Evolutionary conservation across 2,329 filamentous ascomycete species (phyloP), one percentile per base, ranked within the genome.

Genomic region (Colletotrichum shisoi): DNA sequence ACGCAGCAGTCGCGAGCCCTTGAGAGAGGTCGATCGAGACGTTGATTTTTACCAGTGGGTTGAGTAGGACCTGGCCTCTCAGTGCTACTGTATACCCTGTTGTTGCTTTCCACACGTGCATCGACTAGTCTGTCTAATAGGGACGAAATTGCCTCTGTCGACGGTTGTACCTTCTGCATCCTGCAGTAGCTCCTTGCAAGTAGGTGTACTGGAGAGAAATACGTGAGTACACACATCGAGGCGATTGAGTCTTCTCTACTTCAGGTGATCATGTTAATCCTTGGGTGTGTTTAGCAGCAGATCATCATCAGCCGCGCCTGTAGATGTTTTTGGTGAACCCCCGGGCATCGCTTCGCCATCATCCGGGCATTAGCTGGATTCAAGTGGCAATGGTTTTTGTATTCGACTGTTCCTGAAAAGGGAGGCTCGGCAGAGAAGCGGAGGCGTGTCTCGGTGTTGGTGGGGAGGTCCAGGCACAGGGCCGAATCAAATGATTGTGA

Each of bases 391-490:
- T 48, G 53, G 44, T 53, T 63, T 39, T 63, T 39, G 46, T 53
- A 31, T 63, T 40, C 37, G 40, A 15, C 3, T 31, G 61, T 58
- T 59, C 58, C 52, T 62, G 58, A 34, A 48, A 46, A 24, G 27
- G 46, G 51, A 11, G 39, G 52, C 11, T 3, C 39, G 19, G 27
- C 49, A 24, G 27, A 58, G 21, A 34, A 31, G 34, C 5, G 46
- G 46, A 27, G 31, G 34, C 13, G 13, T 34, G 39, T 37, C 59
- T 67, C 63, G 63, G 59, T 48, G 27, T 19, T 17, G 39, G 54
- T 64, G 64, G 48, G 37, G n/a, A 34, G 11, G 8, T 19, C 27
- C 49, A 46, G 61, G 48, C 37, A 59, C 61, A 61, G 64, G 64
- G 54, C 64, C 64, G 54, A 59, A 59, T 53, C 49, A 56, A 44